These are phyloP conservation scores for Isatis lusitanica DNA, from an alignment of 441 rosid species.

Conservation along the genomic window DNA sequence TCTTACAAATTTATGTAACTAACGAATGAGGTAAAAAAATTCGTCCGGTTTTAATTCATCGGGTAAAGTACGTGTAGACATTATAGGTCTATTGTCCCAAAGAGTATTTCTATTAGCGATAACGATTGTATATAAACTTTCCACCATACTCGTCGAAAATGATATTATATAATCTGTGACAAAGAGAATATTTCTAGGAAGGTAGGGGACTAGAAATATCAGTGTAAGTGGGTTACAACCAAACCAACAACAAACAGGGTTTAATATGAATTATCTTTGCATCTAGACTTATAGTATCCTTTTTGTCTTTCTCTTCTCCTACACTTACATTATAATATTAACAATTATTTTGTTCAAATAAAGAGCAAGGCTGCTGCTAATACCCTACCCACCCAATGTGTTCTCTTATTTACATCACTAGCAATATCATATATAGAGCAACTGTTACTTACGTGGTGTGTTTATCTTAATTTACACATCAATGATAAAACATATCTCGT, in stretches of 20 bases:
- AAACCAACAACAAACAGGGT: conserved; percentile 33
- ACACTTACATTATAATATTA: neutral
- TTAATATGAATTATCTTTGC: neutral
- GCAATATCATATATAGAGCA: neutral
- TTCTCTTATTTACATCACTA: conserved; percentile 28
- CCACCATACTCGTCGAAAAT: neutral
- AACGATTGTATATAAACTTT: neutral
- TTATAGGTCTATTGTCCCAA: neutral
- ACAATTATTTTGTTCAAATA: neutral
- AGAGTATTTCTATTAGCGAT: neutral
- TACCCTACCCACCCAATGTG: conserved; percentile 26
- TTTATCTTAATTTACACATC: conserved; percentile 23
- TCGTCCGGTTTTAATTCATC: neutral
- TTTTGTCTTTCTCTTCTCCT: conserved; percentile 28
- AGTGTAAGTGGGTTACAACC: conserved; percentile 35
- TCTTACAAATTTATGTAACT: neutral
- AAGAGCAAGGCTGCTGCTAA: conserved; percentile 19
- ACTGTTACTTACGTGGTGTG: conserved; percentile 23
- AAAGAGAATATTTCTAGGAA: conserved; percentile 13
- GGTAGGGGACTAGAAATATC: neutral
- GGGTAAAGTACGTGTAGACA: neutral
- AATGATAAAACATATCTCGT: neutral
- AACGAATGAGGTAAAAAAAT: neutral
- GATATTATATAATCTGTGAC: conserved; percentile 1
- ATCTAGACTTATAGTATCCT: neutral